Percentiles rank a stretch among this genome's conserved stretches.
phyloP scores from a whole-genome alignment of 805 yeast genomes.

The Candida germanica region DNA sequence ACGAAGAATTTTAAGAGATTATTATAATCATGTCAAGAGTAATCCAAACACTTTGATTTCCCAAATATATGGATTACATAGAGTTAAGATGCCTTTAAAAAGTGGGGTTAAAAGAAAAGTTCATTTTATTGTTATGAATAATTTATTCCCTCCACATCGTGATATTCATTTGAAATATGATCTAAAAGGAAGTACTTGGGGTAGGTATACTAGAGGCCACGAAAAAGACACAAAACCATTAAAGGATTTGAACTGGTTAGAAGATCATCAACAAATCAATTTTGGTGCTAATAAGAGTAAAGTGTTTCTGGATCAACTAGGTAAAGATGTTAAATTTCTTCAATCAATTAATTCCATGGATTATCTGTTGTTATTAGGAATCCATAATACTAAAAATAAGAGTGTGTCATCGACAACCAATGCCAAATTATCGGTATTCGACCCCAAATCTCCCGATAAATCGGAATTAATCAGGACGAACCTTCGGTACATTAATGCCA shows the following conservation, averaged over 20 bases:
- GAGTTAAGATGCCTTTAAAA: slow-evolving; percentile 83
- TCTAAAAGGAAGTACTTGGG: slow-evolving; percentile 89
- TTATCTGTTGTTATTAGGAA: slow-evolving; percentile 84
- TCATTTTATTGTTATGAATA: slow-evolving; percentile 95
- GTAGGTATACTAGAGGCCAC: slow-evolving; percentile 51
- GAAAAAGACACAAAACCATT: slow-evolving; percentile 45
- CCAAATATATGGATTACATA: slow-evolving; percentile 94
- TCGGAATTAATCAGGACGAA: slow-evolving; percentile 43
- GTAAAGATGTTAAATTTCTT: slow-evolving; percentile 69
- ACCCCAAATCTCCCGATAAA: slow-evolving; percentile 39
- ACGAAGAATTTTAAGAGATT: slow-evolving; percentile 67
- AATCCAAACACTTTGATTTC: slow-evolving; percentile 88
- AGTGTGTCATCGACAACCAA: slow-evolving; percentile 9
- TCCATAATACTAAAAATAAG: slow-evolving; percentile 70
- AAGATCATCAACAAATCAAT: slow-evolving; percentile 56
- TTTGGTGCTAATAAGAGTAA: slow-evolving; percentile 71
- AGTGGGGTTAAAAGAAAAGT: slow-evolving; percentile 62
- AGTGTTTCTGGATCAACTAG: slow-evolving; percentile 65
- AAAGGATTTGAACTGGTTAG: slow-evolving; percentile 89
- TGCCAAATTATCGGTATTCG: slow-evolving; percentile 36
- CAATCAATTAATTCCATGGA: slow-evolving; percentile 88
- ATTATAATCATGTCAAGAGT: slow-evolving; percentile 72
- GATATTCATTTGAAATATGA: slow-evolving; percentile 85
- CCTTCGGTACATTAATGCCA: slow-evolving; percentile 40
- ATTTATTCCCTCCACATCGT: slow-evolving; percentile 89